Evolutionary conservation across 2,329 filamentous ascomycete genomes (phyloP).

Genomic region (Ascochyta clinopodiicola): DNA sequence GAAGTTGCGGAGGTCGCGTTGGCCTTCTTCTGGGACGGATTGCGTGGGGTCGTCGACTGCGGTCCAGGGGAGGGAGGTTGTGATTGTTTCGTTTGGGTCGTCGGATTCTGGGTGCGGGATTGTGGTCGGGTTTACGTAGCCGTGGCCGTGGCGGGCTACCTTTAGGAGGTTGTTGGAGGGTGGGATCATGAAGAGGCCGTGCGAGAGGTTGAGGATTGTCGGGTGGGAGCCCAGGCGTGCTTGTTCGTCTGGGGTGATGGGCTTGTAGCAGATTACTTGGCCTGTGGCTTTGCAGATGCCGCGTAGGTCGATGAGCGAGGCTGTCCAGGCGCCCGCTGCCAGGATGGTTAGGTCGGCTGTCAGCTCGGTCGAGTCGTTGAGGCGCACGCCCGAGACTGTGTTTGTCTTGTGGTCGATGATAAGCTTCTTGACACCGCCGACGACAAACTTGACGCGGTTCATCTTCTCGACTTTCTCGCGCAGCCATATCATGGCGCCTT

Average conservation of each 20-base stretch:
- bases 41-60: constrained; percentile 57
- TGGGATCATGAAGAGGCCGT: constrained; percentile 77
- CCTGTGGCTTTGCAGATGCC: constrained; percentile 81
- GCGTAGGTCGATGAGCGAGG: constrained; percentile 75
- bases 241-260: constrained; percentile 76
- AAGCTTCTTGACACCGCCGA: constrained; percentile 56
- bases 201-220: constrained; percentile 73
- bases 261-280: constrained; percentile 79
- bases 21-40: constrained; percentile 43
- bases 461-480: constrained; percentile 61
- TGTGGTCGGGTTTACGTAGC: constrained; percentile 55
- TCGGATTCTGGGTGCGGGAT: constrained; percentile 56
- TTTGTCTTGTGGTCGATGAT: constrained; percentile 46
- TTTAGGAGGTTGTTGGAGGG: constrained; percentile 59
- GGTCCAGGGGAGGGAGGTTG: constrained; percentile 58
- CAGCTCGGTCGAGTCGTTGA: constrained; percentile 59
- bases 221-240: constrained; percentile 68
- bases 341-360: constrained; percentile 77
- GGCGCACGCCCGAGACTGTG: constrained; percentile 64
- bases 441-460: constrained; percentile 59
- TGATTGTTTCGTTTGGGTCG: constrained; percentile 46
- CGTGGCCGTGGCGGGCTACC: constrained; percentile 58
- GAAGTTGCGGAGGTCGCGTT: constrained; percentile 40
- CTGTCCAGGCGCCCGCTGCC: constrained; percentile 88
- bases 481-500: constrained; percentile 71